Conservation (phyloP, 2,329 filamentous ascomycete genomes). For the Fusarium begoniae region DNA sequence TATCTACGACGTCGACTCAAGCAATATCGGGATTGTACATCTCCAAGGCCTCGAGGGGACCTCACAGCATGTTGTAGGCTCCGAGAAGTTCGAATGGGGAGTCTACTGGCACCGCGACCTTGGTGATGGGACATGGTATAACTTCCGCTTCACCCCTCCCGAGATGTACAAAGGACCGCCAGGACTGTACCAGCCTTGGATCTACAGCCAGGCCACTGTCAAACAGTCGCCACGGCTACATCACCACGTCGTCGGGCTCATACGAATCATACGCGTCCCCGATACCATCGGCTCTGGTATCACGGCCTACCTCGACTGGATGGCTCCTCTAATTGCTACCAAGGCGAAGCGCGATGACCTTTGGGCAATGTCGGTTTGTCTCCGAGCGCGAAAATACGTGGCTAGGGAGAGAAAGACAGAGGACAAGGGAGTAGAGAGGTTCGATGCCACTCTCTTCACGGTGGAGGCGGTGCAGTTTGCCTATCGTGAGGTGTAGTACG, state of each 20-base stretch:
- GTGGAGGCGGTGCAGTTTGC: slow-evolving; percentile 44
- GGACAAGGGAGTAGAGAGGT: slow-evolving; percentile 26
- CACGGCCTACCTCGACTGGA: slow-evolving; percentile 47
- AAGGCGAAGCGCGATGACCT: slow-evolving; percentile 41
- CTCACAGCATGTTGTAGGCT: slow-evolving; percentile 28
- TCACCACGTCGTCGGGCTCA: slow-evolving; percentile 44
- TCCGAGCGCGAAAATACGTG: slow-evolving; percentile 42
- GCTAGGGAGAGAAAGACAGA: slow-evolving; percentile 16
- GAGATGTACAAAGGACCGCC: slow-evolving; percentile 7
- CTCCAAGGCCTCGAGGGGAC: slow-evolving; percentile 30
- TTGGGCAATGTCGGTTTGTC: slow-evolving; percentile 45
- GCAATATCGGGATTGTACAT: slow-evolving; percentile 1
- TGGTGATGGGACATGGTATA: slow-evolving; percentile 43
- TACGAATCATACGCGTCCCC: slow-evolving; percentile 42
- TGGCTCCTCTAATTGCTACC: slow-evolving; percentile 37
- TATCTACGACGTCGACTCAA: slow-evolving; percentile 23
- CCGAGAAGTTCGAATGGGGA: slow-evolving; percentile 50
- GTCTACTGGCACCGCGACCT: slow-evolving; percentile 47
- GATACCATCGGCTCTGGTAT: slow-evolving; percentile 28
- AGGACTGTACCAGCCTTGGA: slow-evolving; percentile 22
- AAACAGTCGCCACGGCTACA: slow-evolving; percentile 43
- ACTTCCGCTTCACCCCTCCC: slow-evolving; percentile 7
- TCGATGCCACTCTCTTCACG: slow-evolving; percentile 43
- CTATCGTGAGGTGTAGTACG: slow-evolving; percentile 43
- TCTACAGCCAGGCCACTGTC: slow-evolving; percentile 31